phyloP scores from a whole-genome alignment of 1,139 yeast species.

The Saccharomycopsis phalli region DNA sequence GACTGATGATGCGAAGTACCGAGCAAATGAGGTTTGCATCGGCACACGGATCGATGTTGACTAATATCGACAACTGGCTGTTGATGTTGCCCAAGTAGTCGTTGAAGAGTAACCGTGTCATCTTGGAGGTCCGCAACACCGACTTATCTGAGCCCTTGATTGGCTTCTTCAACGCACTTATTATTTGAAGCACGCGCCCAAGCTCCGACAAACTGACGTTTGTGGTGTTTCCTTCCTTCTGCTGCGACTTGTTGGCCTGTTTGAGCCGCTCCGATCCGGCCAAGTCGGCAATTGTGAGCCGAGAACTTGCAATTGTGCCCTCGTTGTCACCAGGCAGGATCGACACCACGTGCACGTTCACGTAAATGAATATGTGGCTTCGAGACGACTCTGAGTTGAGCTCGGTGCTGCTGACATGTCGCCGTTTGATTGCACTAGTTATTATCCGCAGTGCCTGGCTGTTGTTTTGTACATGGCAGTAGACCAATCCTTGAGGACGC shows the following conservation, averaged over 20 bases:
- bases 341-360: constrained; percentile 27
- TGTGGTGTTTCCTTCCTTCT: constrained; percentile 40
- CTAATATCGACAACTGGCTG: constrained; percentile 13
- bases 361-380: constrained; percentile 33
- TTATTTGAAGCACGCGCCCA: constrained; percentile 36
- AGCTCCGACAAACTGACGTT: constrained; percentile 37
- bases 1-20: constrained; percentile 15
- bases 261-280: constrained; percentile 44
- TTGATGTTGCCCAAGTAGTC: constrained; percentile 33
- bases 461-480: constrained; percentile 4
- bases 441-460: constrained; percentile 13
- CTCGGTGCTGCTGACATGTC: constrained; percentile 24
- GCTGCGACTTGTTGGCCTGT: constrained; percentile 32
- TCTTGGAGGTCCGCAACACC: constrained; percentile 36
- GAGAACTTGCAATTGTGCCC: constrained; percentile 22
- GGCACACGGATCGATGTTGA: constrained; percentile 16
- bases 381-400: constrained; percentile 29
- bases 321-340: constrained; percentile 3
- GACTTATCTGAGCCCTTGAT: constrained; percentile 26
- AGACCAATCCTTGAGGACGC: constrained; percentile 11
- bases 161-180: constrained; percentile 8
- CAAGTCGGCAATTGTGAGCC: constrained; percentile 39
- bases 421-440: constrained; percentile 9
- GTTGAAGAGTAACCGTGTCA: constrained; percentile 38
- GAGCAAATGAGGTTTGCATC: constrained; percentile 11